Percentiles rank a stretch among this genome's conserved stretches.
Evolutionary conservation across 2,329 filamentous ascomycete species (phyloP).

Genomic region (Aspergillus clavatus): DNA sequence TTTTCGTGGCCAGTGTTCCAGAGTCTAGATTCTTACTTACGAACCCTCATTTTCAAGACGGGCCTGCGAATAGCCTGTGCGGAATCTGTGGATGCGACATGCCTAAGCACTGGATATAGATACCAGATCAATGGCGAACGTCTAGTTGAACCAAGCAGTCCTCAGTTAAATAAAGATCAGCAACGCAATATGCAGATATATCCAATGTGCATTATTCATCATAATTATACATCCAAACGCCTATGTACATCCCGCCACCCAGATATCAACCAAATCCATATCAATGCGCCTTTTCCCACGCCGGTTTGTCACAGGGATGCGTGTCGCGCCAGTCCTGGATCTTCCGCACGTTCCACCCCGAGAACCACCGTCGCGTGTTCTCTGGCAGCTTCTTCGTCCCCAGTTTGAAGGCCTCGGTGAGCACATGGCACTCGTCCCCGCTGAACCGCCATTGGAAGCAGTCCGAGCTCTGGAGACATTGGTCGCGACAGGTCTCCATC

Average conservation of each 20-base stretch:
- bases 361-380: slow-evolving; percentile 6
- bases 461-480: slow-evolving; percentile 39
- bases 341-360: slow-evolving; percentile 11
- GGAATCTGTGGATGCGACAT: too few relatives aligned
- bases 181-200: too few relatives aligned
- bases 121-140: too few relatives aligned
- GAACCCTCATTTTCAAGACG: too few relatives aligned
- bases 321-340: slow-evolving; percentile 10
- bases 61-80: too few relatives aligned
- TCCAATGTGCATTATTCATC: neutral
- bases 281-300: slow-evolving; percentile 6
- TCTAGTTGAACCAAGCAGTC: too few relatives aligned
- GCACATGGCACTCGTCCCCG: slow-evolving; percentile 8
- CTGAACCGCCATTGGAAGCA: slow-evolving; percentile 35
- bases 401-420: slow-evolving; percentile 10
- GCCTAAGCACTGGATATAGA: too few relatives aligned
- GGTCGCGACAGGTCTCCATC: slow-evolving; percentile 45
- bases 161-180: too few relatives aligned
- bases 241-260: neutral
- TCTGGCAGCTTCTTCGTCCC: slow-evolving; percentile 6
- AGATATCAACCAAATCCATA: too few relatives aligned
- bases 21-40: too few relatives aligned
- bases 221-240: neutral
- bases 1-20: too few relatives aligned
- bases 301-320: slow-evolving; percentile 6